phyloP scores from a whole-genome alignment of 2,329 filamentous ascomycete species.

The Colletotrichum tropicicola region DNA sequence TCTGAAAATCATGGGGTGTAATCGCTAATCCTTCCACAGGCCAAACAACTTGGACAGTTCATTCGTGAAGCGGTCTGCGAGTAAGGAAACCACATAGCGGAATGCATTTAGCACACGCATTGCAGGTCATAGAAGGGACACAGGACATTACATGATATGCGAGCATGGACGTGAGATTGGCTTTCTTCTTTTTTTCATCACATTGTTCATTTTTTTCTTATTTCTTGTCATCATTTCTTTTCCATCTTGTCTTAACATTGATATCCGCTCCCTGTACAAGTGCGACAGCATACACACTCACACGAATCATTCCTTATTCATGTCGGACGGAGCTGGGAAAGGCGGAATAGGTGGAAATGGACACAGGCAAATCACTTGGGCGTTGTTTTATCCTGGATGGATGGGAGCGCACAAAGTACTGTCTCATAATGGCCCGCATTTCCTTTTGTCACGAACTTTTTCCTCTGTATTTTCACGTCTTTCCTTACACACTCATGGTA shows the following conservation, averaged over 20 bases:
- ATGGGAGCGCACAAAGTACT: slow-evolving; percentile 10
- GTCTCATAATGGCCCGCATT: slow-evolving; percentile 22
- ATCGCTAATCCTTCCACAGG: slow-evolving; percentile 39
- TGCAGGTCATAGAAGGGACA: slow-evolving; percentile 29
- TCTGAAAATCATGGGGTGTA: no score
- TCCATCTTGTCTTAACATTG: slow-evolving; percentile 26
- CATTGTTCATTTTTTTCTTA: slow-evolving; percentile 7
- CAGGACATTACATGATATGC: slow-evolving; percentile 27
- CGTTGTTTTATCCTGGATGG: slow-evolving; percentile 11
- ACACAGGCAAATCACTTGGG: slow-evolving; percentile 3
- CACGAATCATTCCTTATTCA: slow-evolving; percentile 28
- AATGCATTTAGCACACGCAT: slow-evolving; percentile 15
- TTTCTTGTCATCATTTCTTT: slow-evolving; percentile 22
- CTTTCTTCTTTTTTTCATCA: slow-evolving; percentile 4
- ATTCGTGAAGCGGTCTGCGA: slow-evolving; percentile 44
- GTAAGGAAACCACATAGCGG: slow-evolving; percentile 22
- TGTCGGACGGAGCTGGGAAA: neutral
- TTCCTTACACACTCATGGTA: slow-evolving; percentile 27
- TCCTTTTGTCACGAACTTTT: slow-evolving; percentile 18
- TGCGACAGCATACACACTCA: slow-evolving; percentile 9
- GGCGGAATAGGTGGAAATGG: slow-evolving; percentile 1
- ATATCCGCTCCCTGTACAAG: slow-evolving; percentile 30
- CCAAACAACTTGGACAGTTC: slow-evolving; percentile 45
- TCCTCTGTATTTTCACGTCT: neutral
- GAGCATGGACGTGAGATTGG: slow-evolving; percentile 23